These are phyloP conservation scores for Agaricus sinodeliciosus DNA, from an alignment of 768 basidiomycete species.

Conservation along the genomic window DNA sequence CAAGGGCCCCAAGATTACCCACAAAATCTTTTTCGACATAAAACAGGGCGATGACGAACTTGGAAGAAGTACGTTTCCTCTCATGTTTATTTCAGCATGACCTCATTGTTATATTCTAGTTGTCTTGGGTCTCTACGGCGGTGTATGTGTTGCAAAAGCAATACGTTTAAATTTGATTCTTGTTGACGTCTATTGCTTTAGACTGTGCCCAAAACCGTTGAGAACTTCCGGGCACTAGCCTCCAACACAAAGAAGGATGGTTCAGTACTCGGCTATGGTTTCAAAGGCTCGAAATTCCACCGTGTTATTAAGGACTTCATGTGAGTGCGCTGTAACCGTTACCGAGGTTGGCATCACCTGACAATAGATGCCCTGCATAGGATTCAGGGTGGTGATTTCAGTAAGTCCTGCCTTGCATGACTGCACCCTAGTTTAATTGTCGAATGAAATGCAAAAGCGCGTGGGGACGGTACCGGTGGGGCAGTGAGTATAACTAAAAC, in stretches of 20 bases:
- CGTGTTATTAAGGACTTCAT: conserved; percentile 94
- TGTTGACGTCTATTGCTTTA: conserved; percentile 20
- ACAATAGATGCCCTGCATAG: conserved; percentile 27
- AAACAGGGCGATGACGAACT: conserved; percentile 84
- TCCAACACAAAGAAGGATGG: conserved; percentile 81
- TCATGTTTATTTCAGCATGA: conserved; percentile 1
- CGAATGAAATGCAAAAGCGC: conserved; percentile 37
- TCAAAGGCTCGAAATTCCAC: conserved; percentile 96
- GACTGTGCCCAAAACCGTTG: conserved; percentile 94
- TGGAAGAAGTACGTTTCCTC: conserved; percentile 58
- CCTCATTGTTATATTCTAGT: conserved; percentile 34
- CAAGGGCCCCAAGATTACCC: conserved; percentile 84
- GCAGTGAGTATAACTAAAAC: conserved; percentile 42
- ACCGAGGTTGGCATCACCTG: not conserved
- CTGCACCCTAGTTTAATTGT: not conserved
- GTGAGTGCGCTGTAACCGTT: conserved; percentile 29
- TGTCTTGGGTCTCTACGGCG: conserved; percentile 85
- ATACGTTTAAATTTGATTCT: not conserved
- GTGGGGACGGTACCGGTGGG: conserved; percentile 86
- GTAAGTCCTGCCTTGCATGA: conserved; percentile 38
- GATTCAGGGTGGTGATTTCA: conserved; percentile 99
- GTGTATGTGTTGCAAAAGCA: conserved; percentile 38
- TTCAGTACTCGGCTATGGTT: conserved; percentile 76
- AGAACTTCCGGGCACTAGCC: conserved; percentile 94
- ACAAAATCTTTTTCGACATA: conserved; percentile 94